phyloP scores from a whole-genome alignment of 345 rosid species.

The Pugionium cornutum region DNA sequence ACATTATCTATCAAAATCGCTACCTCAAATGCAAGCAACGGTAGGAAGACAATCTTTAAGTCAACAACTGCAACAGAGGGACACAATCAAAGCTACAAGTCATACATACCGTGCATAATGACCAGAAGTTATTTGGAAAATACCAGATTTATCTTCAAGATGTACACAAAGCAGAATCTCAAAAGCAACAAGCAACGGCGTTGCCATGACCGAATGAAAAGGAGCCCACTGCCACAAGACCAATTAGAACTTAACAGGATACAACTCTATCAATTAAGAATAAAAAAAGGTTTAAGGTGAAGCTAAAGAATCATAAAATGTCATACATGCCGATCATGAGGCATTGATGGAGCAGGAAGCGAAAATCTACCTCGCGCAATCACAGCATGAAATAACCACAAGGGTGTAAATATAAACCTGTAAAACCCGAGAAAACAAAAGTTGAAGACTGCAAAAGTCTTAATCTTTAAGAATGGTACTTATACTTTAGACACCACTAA shows the following conservation, averaged over 20 bases:
- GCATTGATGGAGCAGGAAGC: conserved; percentile 84
- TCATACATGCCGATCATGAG: conserved; percentile 77
- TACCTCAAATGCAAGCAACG: conserved; percentile 67
- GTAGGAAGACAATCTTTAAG: conserved; percentile 82
- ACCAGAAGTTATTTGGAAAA: background rate
- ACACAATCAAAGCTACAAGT: conserved; percentile 21
- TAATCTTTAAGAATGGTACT: background rate
- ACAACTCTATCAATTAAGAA: background rate
- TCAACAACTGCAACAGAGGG: conserved; percentile 60
- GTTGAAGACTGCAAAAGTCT: background rate
- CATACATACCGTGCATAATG: background rate
- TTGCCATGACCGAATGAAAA: conserved; percentile 68
- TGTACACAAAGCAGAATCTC: conserved; percentile 77
- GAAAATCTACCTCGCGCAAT: conserved; percentile 90
- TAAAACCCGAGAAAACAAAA: conserved; percentile 21
- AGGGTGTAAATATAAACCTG: conserved; percentile 76
- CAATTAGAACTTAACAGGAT: background rate
- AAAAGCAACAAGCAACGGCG: conserved; percentile 82
- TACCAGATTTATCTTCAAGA: conserved; percentile 71
- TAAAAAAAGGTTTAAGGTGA: background rate
- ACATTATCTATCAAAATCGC: conserved; percentile 80
- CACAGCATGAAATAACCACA: conserved; percentile 83
- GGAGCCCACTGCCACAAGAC: conserved; percentile 89
- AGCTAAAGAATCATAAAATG: conserved; percentile 10
- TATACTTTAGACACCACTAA: conserved; percentile 9